Base-by-base conservation (phyloP, 805 yeast species). In the Maudiozyma pseudohumilis region DNA sequence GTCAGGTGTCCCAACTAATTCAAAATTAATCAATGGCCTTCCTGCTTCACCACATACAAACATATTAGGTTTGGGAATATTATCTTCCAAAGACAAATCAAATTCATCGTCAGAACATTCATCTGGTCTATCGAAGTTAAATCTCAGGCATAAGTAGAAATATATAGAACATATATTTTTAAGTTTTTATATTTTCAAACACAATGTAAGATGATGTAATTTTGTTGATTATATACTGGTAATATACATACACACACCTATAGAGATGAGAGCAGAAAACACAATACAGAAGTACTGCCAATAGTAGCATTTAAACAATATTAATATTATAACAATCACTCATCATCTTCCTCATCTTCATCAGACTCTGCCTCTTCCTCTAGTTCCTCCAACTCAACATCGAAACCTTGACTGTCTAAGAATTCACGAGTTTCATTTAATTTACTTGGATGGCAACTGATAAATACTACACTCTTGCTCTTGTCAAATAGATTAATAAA, bases 391-490 rank as follows among this genome's bases (percentile, higher is more conserved):
- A 77, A 61, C 5, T 56, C 53, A 20, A 81, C 80, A 0, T 63
- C 59, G 53, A 80, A 89, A 0, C 94, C 94, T 34, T 64, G 59
- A 1, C 49, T 49, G 8, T 48, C 50, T 39, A 88, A 72, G 38
- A 66, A 74, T 13, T 55, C 59, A 30, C 60, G 57, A 37, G 83
- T 60, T 5, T 58, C 60, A 0, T 65, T 73, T 3, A 63, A 54
- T 44, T 77, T 80, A 2, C 77, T 63, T 3, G 89, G 81, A 47
- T 92, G 87, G 39, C 88, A 72, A 49, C 86, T 75, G 3, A 78
- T 64, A 50, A 86, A 87, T 8, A 84, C 68, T 17, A 71, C 61
- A 10, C 92, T 76, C 1, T 59, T 58, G 0, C 63, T 52, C 9
- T 76, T 47, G 28, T 75, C 68, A 56, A 89, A 89, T 38, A 89